Base-by-base conservation (phyloP, 371 early-diverging fungal genomes). In the Synchytrium microbalum region DNA sequence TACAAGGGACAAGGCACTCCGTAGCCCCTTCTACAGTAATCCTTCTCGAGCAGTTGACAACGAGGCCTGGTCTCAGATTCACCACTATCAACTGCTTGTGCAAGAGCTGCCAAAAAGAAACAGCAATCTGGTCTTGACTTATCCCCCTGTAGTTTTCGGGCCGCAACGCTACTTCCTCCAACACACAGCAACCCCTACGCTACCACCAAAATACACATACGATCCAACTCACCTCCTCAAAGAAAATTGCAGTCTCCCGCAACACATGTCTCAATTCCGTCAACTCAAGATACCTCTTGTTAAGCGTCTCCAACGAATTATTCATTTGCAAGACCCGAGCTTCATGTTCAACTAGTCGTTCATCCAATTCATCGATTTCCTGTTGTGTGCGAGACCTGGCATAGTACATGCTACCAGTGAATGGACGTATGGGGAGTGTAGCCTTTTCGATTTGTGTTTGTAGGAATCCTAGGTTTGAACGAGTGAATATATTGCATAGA, bases 321-420 rank as follows among this genome's bases (percentile, higher is more conserved):
- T 93, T 94, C 88, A 98, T 89, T 70, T 92, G 87, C 60, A 79
- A 70, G 31, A 96, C 81, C 31, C 92, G 86, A 54, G 68, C 74
- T 75, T 96, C 96, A 70, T 89, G 85, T 61, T 91, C 89, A 31
- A 72, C 78, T 55, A 98, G 78, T 19, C 78, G 78, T 67, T 85
- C 88, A 67, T 95, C 95, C 58, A 98, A 81, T 61, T 96, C 95
- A 72, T 95, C 96, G 58, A 98, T 83, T 72, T 96, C 95, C 68
- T 91, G 91, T 38, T 92, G 91, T 23, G 90, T 85, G 33, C 92
- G 86, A 16, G 90, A 85, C 54, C 89, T 84, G 19, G 71, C 68
- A 31, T 74, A 76, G n/a, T 61, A 64, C 29, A 62, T 31, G 61
- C 52, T 32, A 2, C 60, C 61, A 61, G 66, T 65, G 58, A 63